Base-by-base conservation (phyloP, 257 asterid genomes). In the Nyctanthes arbortristis region DNA sequence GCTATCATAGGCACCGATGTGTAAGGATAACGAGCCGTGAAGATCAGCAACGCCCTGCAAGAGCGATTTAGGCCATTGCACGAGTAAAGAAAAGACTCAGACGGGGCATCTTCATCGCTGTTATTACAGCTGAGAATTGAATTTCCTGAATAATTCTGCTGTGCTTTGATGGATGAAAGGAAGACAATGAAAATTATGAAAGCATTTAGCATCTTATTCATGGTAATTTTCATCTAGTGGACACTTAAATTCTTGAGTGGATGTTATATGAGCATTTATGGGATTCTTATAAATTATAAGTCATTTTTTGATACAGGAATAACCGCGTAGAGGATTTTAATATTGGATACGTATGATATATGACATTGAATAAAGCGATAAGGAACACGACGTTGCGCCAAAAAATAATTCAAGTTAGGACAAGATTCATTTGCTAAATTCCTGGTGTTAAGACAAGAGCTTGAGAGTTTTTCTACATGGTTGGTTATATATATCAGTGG, bases 21-120 rank as follows among this genome's bases (percentile, higher is more conserved):
- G 65, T 71, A 81, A 0, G 95, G 91, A 36, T 33, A 16, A 25
- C 10, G 73, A 1, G 95, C 79, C 63, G 76, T 68, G 85, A 88
- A 88, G 43, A 79, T 76, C 66, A 88, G 75, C 43, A 83, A 85
- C 32, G 95, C 84, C 47, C 47, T 61, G 78, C 91, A 85, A 45
- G 91, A 68, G 8, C 68, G 65, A 30, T 35, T 8, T 6, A 58
- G 37, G n/a, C 83, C 84, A 24, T 81, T 87, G 71, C 87, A 85
- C 9, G 82, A 56, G 70, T 83, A 79, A 20, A 78, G 84, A 66
- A 62, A 65, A 20, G 84, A 64, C 25, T 75, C 71, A 1, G 79
- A 59, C 3, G 77, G 73, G 4, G 5, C 36, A 5, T 37, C 37
- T 33, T 32, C 72, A 1, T 60, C 39, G 2, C 9, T 74, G 61